Base-by-base conservation (phyloP, 768 basidiomycete genomes). In the Infundibulicybe gibba region DNA sequence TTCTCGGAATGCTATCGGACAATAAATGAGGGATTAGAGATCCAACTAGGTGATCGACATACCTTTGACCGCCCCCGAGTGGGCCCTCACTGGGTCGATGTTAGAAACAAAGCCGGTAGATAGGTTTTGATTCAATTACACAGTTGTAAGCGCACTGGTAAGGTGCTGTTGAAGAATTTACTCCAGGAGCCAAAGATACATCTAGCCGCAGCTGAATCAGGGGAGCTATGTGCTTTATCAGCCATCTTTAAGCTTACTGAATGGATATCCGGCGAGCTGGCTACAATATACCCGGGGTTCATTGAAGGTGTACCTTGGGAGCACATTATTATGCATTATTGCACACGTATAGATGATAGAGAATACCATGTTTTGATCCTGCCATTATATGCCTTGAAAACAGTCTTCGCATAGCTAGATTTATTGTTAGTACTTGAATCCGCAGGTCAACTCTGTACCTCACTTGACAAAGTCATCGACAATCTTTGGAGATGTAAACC, bases 41-140 rank as follows among this genome's bases (percentile, higher is more conserved):
- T 20, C 0, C 14, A 11, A 39, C 25, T 10, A 38, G n/a, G 9
- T 32, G 6, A 3, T 8, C 2, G 6, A 20, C 17, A 42, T 55
- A 71, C 72, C 71, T 63, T 76, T 73, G 19, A 78, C 76, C 14
- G 77, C 75, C 30, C 66, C 71, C 11, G 69, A 73, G 57, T 79
- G 77, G 16, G 76, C 75, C 50, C 67, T 72, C 30, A 77, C 71
- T 38, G 2, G 20, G 37, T 41, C 12, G 31, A 13, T 35, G 20
- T 31, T 6, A 15, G 34, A 21, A 35, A 13, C 17, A 14, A 43
- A 6, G 30, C 44, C 25, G 25, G 3, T 25, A 8, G 4, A 25
- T 25, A 25, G 25, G 25, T 8, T 25, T 25, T 25, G 25, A 8
- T 25, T 19, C 2, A 60, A 70, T 32, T 44, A 76, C 75, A 51